phyloP scores from a whole-genome alignment of 2,329 filamentous ascomycete genomes.

The Pseudogymnoascus sp. region DNA sequence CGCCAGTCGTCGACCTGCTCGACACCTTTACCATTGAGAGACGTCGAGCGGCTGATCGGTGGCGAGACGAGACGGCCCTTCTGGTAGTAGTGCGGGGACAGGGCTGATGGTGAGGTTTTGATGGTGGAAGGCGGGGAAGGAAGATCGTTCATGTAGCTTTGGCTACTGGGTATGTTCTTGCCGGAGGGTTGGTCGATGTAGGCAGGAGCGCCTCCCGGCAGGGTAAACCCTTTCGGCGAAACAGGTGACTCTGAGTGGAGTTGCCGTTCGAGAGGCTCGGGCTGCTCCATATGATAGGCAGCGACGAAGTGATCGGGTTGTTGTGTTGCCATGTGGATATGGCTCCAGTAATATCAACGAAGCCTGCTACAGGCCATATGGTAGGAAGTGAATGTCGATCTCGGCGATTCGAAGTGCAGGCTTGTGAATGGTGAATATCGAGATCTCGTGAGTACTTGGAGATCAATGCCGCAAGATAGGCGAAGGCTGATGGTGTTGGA shows the following conservation, averaged over 20 bases:
- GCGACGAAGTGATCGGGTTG: not conserved
- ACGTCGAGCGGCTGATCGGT: not conserved
- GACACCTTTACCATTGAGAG: slow-evolving; percentile 8
- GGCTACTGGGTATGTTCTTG: not conserved
- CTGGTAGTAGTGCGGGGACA: slow-evolving; percentile 6
- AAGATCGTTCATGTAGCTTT: slow-evolving; percentile 1
- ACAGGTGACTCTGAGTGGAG: not conserved
- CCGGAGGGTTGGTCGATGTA: not conserved
- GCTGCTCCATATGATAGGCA: not conserved
- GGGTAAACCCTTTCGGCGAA: not conserved
- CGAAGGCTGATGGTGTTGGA: not conserved
- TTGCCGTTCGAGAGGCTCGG: not conserved
- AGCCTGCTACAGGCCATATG: not conserved
- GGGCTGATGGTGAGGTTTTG: not conserved
- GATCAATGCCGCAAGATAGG: not conserved
- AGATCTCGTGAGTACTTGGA: not conserved
- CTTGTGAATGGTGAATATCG: not conserved
- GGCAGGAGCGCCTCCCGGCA: not conserved
- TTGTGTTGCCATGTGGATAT: not conserved
- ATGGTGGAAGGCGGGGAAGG: slow-evolving; percentile 6
- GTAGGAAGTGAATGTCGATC: not conserved
- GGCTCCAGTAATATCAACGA: not conserved
- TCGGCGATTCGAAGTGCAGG: not conserved
- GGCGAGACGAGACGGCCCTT: slow-evolving; percentile 2
- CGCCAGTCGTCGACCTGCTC: slow-evolving; percentile 26